These are phyloP conservation scores for Staphylotrichum longicolle DNA, from an alignment of 495 filamentous ascomycete species.

Conservation along the genomic window DNA sequence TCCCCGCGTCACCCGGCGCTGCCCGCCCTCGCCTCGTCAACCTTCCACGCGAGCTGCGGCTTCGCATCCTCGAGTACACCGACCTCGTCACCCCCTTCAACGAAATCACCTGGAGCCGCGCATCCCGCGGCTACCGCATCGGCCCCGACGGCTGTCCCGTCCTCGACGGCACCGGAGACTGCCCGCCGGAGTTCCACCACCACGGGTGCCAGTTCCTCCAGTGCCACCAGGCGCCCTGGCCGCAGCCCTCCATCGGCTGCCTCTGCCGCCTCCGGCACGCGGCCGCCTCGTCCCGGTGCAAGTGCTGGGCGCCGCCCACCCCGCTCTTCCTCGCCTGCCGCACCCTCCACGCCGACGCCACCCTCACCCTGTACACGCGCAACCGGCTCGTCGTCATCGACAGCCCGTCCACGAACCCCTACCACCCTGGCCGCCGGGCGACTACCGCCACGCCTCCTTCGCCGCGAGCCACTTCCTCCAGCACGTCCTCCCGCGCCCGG, in stretches of 20 bases:
- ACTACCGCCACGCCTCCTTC: not conserved
- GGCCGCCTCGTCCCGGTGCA: constrained; percentile 7
- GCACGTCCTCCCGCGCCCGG: constrained; percentile 10
- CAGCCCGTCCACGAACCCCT: not conserved
- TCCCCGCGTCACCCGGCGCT: not conserved
- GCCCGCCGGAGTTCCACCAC: not conserved
- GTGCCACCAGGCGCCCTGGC: constrained; percentile 6
- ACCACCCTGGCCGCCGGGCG: not conserved
- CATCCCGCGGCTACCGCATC: constrained; percentile 12
- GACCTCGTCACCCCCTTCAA: constrained; percentile 20
- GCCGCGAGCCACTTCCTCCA: constrained; percentile 16
- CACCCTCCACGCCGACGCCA: constrained; percentile 14
- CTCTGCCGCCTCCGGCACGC: constrained; percentile 12
- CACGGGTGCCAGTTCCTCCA: constrained; percentile 2
- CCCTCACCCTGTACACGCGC: constrained; percentile 18
- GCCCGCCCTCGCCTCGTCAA: constrained; percentile 5
- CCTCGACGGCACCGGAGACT: not conserved
- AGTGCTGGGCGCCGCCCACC: constrained; percentile 6
- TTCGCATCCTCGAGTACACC: constrained; percentile 20
- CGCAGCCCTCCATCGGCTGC: not conserved
- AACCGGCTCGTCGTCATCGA: constrained; percentile 22
- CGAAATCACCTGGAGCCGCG: constrained; percentile 17
- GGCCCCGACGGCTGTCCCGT: not conserved
- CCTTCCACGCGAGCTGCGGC: constrained; percentile 20
- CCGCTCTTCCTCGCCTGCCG: constrained; percentile 19